Evolutionary conservation across 2,329 filamentous ascomycete species (phyloP), one percentile per base, ranked within the genome.

Genomic region (Samsoniella hepiali): DNA sequence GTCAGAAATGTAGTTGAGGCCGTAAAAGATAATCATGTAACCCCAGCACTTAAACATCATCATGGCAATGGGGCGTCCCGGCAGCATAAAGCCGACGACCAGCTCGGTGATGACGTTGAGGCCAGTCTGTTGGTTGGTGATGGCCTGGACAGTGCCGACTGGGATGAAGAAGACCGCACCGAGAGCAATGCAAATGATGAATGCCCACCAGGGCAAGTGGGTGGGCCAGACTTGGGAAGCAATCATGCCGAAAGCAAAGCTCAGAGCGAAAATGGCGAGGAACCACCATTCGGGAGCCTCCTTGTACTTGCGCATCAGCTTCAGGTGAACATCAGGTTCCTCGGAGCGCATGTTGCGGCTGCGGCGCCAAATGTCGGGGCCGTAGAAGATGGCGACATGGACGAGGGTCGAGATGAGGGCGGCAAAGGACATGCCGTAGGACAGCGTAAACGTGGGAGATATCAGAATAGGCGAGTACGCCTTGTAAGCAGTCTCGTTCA

Each of bases 401-500:
- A 82, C 73, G 10, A 88, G 69, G 0, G 85, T 79, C 1, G 84
- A 76, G 1, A 83, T 73, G 22, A 87, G 79, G 4, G 79, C 77
- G 4, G 84, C 85, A 68, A 88, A 88, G 1, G 79, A 81, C 59
- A 87, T 75, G 38, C 82, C 84, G 67, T 87, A 88, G 3, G 75
- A 77, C 13, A 87, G 69, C 3, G 79, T 76, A 67, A 85, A 86
- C 0, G 83, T 83, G 0, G 84, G 83, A 0, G 81, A 82, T 40
- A 87, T 68, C 63, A 81, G 79, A 29, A 83, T 74, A 5, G 81
- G 82, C 0, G 81, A 88, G 72, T 89, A 89, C 3, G 74, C 75
- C 61, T 79, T 72, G 71, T 89, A 89, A 17, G 82, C 82, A 1
- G 76, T 77, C 64, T 80, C 76, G 70, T 88, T 81, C 58, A 89